Conservation (phyloP, 208 protist species). For the Leishmania mexicana region DNA sequence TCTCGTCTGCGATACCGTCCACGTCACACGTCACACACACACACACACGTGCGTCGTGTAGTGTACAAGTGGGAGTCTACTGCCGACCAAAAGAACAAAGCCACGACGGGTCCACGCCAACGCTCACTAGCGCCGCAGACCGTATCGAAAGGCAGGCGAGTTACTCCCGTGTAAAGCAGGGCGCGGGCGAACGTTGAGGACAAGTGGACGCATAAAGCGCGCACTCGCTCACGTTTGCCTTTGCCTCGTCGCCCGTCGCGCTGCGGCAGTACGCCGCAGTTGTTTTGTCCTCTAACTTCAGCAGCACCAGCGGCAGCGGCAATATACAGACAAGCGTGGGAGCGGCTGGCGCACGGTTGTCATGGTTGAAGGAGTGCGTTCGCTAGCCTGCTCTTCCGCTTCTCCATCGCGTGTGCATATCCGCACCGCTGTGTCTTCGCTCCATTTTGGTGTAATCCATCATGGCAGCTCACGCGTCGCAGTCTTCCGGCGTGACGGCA, state of each 20-base stretch:
- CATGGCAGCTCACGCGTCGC: neutral
- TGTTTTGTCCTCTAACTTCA: neutral
- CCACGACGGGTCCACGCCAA: neutral
- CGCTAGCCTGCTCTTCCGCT: no score
- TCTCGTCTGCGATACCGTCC: neutral
- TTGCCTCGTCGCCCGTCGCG: neutral
- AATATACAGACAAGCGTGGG: neutral
- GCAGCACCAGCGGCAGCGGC: neutral
- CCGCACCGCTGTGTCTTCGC: neutral
- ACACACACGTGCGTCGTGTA: neutral
- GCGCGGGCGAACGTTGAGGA: neutral
- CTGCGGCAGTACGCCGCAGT: neutral
- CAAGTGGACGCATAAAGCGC: neutral
- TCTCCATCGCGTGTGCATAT: neutral
- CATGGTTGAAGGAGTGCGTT: neutral
- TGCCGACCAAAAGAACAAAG: neutral
- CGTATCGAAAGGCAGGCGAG: neutral
- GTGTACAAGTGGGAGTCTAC: neutral
- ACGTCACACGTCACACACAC: neutral
- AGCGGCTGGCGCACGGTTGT: neutral
- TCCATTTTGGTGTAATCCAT: neutral
- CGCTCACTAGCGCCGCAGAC: neutral
- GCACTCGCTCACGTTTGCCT: neutral
- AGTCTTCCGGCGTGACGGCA: constrained; percentile 8
- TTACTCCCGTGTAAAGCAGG: neutral